These are phyloP conservation scores for Cryptococcus hybrid DNA, from an alignment of 1,284 basidiomycete genomes.

Conservation along the genomic window DNA sequence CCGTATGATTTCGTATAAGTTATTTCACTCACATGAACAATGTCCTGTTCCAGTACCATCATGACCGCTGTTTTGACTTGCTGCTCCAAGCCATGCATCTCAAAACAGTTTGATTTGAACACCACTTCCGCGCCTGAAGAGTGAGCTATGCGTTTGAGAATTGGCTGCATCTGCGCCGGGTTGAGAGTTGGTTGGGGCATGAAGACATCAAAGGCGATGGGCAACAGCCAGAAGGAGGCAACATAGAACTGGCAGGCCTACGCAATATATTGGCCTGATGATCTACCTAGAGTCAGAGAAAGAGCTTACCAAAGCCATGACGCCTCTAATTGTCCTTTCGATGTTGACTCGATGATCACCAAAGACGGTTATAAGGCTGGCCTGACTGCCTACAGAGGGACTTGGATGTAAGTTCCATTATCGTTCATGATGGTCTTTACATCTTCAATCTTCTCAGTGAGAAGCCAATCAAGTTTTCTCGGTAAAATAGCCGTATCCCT, in stretches of 20 bases:
- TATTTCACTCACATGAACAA: conserved; percentile 68
- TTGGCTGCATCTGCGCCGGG: conserved; percentile 74
- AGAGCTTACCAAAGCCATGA: conserved; percentile 80
- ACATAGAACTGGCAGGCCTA: conserved; percentile 95
- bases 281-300: conserved; percentile 5
- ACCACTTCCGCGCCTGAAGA: conserved; percentile 90
- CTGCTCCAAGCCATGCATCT: conserved; percentile 92
- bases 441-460: conserved; percentile 82
- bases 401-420: conserved; percentile 93
- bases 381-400: conserved; percentile 68
- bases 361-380: conserved; percentile 88
- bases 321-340: conserved; percentile 87
- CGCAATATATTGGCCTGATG: conserved; percentile 2
- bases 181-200: conserved; percentile 74
- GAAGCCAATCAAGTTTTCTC: conserved; percentile 97
- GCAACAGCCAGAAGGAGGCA: conserved; percentile 93
- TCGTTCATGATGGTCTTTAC: conserved; percentile 90
- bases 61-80: conserved; percentile 84
- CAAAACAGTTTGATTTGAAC: conserved; percentile 97
- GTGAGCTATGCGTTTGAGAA: conserved; percentile 83
- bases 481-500: conserved; percentile 91
- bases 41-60: conserved; percentile 85
- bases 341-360: conserved; percentile 95
- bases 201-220: conserved; percentile 88
- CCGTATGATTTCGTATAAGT: not conserved